A percentile compares a stretch with the other conserved stretches of the same genome.
Evolutionary conservation across 768 basidiomycete species (phyloP).

Genomic region (Podaxis sp.): DNA sequence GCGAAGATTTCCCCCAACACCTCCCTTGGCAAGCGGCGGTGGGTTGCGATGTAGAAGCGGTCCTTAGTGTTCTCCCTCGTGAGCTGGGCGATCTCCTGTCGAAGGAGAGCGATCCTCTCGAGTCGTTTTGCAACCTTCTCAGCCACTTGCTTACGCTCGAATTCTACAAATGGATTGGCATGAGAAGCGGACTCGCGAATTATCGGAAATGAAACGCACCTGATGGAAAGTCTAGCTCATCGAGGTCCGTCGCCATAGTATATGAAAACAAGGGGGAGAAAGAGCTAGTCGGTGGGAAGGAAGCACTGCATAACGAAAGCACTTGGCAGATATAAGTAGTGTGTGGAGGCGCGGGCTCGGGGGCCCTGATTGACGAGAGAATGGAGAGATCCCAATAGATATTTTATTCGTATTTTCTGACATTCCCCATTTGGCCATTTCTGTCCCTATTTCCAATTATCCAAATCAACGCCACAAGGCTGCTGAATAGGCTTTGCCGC

Average conservation of each 20-base stretch:
- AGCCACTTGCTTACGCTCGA: conserved; percentile 1
- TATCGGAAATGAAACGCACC: conserved; percentile 13
- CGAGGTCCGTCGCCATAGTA: not conserved
- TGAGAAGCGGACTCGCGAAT: conserved; percentile 1
- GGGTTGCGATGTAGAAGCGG: conserved; percentile 16
- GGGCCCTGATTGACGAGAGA: conserved; percentile 9
- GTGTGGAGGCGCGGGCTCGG: not conserved
- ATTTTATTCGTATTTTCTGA: not conserved
- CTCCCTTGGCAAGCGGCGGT: conserved; percentile 13
- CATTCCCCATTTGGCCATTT: not conserved
- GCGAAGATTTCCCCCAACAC: conserved; percentile 15
- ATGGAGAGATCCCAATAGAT: not conserved
- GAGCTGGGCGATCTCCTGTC: conserved; percentile 11
- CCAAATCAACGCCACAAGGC: not conserved
- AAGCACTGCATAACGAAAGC: not conserved
- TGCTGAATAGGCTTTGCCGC: not conserved
- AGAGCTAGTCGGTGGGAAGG: not conserved
- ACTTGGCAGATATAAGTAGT: conserved; percentile 8
- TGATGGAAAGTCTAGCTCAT: conserved; percentile 3
- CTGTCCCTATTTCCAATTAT: not conserved
- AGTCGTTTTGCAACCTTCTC: conserved; percentile 6
- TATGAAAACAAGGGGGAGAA: not conserved
- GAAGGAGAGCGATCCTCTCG: conserved; percentile 8
- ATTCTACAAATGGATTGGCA: conserved; percentile 9
- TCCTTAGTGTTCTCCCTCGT: conserved; percentile 10